Evolutionary conservation across 1,284 basidiomycete species (phyloP), one percentile per base, ranked within the genome.

Genomic region (Ganoderma boninense): DNA sequence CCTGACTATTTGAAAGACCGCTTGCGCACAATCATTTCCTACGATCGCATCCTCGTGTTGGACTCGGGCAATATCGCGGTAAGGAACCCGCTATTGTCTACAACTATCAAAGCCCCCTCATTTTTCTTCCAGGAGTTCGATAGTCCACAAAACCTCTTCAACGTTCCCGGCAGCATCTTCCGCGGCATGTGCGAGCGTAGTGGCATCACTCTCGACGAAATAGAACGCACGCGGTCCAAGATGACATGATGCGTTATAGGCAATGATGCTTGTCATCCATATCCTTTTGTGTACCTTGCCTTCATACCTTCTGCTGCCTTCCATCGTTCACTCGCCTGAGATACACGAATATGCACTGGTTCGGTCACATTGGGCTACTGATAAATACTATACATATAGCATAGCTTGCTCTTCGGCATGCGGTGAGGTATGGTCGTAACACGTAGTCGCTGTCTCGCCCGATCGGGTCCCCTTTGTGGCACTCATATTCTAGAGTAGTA

Each of bases 21-120:
- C 42, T 82, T 95, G 46, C 86, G 92, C 65, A 96, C 95, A 0
- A 95, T 97, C 75, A 85, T 96, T 66, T 87, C 87, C 0, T 96
- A 95, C 78, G 94, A 96, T 81, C 83, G 90, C 16, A 93, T 96
- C 68, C 85, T 89, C 43, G 89, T 91, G 0, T 79, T 97, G 75
- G 90, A 94, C 73, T 86, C 88, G 42, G 95, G 95, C 0, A 81
- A 80, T 26, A 87, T 95, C 66, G 89, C 86, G 44, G 90, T 90
- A 70, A 69, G 87, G 23, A 40, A 42, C 18, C 14, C 10, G n/a
- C 52, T 46, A 5, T 26, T 40, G 18, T 42, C 13, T 23, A 5
- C 4, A 56, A 35, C 14, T 26, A 8, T 18, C 23, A 57, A 23
- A 32, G 43, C 0, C 62, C 29, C 10, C 42, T 57, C 10, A 44